Evolutionary conservation across 345 rosid species (phyloP).

Genomic region (Physaria fendleri): DNA sequence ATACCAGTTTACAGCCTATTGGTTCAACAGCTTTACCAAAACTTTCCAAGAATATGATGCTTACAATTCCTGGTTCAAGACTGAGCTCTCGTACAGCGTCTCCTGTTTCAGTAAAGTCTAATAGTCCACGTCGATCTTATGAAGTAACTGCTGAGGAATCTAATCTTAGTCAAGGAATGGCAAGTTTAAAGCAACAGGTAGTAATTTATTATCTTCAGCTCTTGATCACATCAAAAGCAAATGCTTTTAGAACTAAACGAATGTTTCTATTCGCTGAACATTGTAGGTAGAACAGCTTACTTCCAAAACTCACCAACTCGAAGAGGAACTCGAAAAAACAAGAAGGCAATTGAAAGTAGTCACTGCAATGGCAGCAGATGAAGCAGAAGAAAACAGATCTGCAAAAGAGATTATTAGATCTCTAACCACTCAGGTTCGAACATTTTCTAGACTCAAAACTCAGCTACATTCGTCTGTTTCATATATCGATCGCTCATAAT

Average conservation of each 20-base stretch:
- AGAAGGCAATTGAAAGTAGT: constrained; percentile 56
- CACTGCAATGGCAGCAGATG: constrained; percentile 66
- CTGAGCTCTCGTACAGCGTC: constrained; percentile 34
- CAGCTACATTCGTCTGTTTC: background rate
- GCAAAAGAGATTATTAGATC: constrained; percentile 79
- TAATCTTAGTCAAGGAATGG: constrained; percentile 49
- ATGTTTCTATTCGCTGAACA: background rate
- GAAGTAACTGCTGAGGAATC: constrained; percentile 43
- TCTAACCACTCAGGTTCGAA: constrained; percentile 66
- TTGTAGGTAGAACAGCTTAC: constrained; percentile 71
- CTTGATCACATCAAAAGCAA: background rate
- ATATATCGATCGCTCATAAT: background rate
- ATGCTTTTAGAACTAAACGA: background rate
- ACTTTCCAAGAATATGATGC: constrained; percentile 35
- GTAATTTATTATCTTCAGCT: background rate
- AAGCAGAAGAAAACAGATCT: constrained; percentile 77
- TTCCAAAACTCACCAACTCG: constrained; percentile 48
- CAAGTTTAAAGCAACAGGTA: constrained; percentile 63
- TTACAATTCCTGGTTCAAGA: constrained; percentile 39
- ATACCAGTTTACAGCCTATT: constrained; percentile 32
- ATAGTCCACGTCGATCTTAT: constrained; percentile 44
- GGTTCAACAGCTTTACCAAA: constrained; percentile 30
- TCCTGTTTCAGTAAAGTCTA: constrained; percentile 43
- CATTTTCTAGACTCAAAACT: background rate
- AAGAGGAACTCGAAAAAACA: constrained; percentile 69